Evolutionary conservation across 345 rosid genomes (phyloP).

Genomic region (Eucalyptus tenuipes): DNA sequence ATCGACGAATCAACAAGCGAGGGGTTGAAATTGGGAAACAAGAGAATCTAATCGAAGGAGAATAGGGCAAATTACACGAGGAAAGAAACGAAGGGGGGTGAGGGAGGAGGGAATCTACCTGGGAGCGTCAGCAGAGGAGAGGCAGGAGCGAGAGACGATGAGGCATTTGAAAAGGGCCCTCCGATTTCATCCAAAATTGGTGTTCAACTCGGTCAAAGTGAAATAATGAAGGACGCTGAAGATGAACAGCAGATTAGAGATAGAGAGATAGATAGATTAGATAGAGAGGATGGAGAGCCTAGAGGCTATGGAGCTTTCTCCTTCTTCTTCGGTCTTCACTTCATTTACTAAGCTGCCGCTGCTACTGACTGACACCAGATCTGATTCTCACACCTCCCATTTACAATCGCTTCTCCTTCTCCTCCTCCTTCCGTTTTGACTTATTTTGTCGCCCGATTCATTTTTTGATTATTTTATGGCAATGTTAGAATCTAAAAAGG

Average conservation of each 20-base stretch:
- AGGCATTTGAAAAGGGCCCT: background rate
- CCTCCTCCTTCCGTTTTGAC: background rate
- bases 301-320: background rate
- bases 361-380: background rate
- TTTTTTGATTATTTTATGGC: background rate
- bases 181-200: background rate
- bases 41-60: background rate
- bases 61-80: background rate
- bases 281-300: background rate
- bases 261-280: background rate
- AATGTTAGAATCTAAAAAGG: background rate
- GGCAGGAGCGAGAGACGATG: background rate
- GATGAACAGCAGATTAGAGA: no score
- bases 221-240: no score
- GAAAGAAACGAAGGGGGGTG: background rate
- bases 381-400: background rate
- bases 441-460: background rate
- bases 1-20: background rate
- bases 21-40: background rate
- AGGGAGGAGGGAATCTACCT: background rate
- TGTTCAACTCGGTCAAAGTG: background rate
- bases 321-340: background rate
- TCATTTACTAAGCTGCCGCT: background rate
- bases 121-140: background rate
- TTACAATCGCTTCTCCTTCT: background rate